Base-by-base conservation (phyloP, 202 grass and related monocot species). In the Saccharum hybrid region DNA sequence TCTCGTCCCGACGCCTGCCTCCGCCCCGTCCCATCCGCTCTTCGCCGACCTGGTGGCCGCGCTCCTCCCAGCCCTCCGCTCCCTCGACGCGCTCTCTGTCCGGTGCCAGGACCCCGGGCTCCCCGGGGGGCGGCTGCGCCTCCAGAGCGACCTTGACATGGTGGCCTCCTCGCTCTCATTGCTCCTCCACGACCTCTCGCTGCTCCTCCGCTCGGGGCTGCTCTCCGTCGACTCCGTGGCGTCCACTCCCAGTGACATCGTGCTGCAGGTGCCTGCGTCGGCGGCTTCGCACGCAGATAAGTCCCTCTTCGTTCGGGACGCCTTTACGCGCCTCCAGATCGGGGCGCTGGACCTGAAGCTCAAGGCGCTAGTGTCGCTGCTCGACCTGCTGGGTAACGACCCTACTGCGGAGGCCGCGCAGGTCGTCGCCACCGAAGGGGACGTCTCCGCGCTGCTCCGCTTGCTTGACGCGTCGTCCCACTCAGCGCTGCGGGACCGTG, bases 291-390 rank as follows among this genome's bases (percentile, higher is more conserved):
- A 72, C 34, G 76, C 82, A 0, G 89, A 94, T 77, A 82, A 92
- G 40, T 71, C 73, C 18, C 87, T 97, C 19, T 97, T 97, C 85
- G 83, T 97, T 76, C 73, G 91, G 51, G 94, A 97, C 76, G 75
- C 87, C 48, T 97, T 97, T 51, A 87, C 94, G 28, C 88, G 94
- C 46, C 89, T 97, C 83, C 91, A 97, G 91, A 97, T 97, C 85
- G 94, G 94, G n/a, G 85, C 82, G 1, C 85, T 94, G 3, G 91
- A 97, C 41, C 88, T 97, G 80, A 97, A 97, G 84, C 69, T 88
- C 77, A 88, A 97, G 87, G 94, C 91, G 7, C 80, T 97, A 36
- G 89, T 78, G 9, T 94, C 91, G 40, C 87, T 97, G 38, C 87
- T 94, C 10, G 83, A 94, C 3, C 54, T 97, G 84, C 89, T 97